Percentiles rank a stretch among this genome's conserved stretches.
phyloP scores from a whole-genome alignment of 1,284 basidiomycete genomes.

The Chondrostereum purpureum region DNA sequence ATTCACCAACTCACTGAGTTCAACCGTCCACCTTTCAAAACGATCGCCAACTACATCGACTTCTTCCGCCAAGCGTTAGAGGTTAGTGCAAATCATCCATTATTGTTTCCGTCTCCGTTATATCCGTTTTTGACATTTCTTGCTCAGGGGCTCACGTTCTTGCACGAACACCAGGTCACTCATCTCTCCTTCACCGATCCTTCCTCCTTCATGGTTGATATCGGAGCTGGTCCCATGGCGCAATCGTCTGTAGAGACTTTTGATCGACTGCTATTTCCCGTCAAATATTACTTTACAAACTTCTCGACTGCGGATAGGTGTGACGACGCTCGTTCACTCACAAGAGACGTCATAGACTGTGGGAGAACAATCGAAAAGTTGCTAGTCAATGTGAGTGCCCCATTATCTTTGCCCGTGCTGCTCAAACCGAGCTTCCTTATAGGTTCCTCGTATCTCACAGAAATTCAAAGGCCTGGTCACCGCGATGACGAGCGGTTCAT shows the following conservation, averaged over 20 bases:
- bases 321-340: slow-evolving; percentile 17
- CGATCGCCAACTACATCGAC: slow-evolving; percentile 40
- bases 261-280: slow-evolving; percentile 35
- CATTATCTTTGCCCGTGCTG: slow-evolving; percentile 1
- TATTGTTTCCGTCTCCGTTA: background rate
- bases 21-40: slow-evolving; percentile 35
- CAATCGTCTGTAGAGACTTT: slow-evolving; percentile 18
- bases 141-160: slow-evolving; percentile 38
- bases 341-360: slow-evolving; percentile 33
- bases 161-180: slow-evolving; percentile 40
- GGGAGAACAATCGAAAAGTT: slow-evolving; percentile 30
- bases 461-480: slow-evolving; percentile 35
- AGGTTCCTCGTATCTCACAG: slow-evolving; percentile 29
- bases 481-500: slow-evolving; percentile 36
- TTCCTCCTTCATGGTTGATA: slow-evolving; percentile 38
- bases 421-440: background rate
- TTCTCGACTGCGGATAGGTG: slow-evolving; percentile 28
- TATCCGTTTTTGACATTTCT: background rate
- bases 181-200: slow-evolving; percentile 27
- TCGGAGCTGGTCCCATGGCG: slow-evolving; percentile 22
- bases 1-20: slow-evolving; percentile 38
- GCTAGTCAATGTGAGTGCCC: slow-evolving; percentile 19
- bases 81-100: slow-evolving; percentile 19
- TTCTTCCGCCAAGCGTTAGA: slow-evolving; percentile 44
- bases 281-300: slow-evolving; percentile 41